Base-by-base conservation (phyloP, 2,329 filamentous ascomycete genomes). In the Knufia petricola region DNA sequence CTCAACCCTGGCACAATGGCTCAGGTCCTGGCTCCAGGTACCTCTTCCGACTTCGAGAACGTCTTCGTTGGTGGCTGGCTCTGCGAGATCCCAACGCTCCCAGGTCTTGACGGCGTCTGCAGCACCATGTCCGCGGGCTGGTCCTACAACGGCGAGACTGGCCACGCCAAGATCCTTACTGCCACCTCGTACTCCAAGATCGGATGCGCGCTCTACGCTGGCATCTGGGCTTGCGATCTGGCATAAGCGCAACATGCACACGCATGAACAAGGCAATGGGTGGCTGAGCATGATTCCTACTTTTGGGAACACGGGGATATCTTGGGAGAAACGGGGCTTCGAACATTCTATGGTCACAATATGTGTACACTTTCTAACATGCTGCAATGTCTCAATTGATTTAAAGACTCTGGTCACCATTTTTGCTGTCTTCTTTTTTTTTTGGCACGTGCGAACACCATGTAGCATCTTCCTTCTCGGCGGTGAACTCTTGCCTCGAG, bases 41-140 rank as follows among this genome's bases (percentile, higher is more conserved):
- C 21, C 24, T n/a, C 47, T 17, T n/a, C 10, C 49, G 46, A 58
- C 48, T 59, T 59, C 28, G 52, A 56, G 52, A 53, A 50, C 31
- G 54, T 57, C 51, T 58, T 52, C 37, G 52, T 59, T 21, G 55
- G 55, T 19, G 57, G 57, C 19, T 59, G 57, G 57, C 54, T 59
- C n/a, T 59, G 57, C 49, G 57, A 59, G 30, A 32, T 56, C 19
- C 55, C 55, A 24, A 32, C 37, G 2, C 50, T 54, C 1, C 44
- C 53, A 3, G 56, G 56, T 17, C 42, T 57, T 30, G 24, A 56
- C 49, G 53, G 55, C 31, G 49, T 57, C 40, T 58, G 56, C 50
- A 19, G 43, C 15, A 51, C 55, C 12, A 45, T 21, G 4, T 48
- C 55, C 31, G 36, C 52, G 21, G 56, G 56, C 3, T 58, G 56